These are phyloP conservation scores for Meripilus lineatus DNA, from an alignment of 1,284 basidiomycete species.

Conservation along the genomic window DNA sequence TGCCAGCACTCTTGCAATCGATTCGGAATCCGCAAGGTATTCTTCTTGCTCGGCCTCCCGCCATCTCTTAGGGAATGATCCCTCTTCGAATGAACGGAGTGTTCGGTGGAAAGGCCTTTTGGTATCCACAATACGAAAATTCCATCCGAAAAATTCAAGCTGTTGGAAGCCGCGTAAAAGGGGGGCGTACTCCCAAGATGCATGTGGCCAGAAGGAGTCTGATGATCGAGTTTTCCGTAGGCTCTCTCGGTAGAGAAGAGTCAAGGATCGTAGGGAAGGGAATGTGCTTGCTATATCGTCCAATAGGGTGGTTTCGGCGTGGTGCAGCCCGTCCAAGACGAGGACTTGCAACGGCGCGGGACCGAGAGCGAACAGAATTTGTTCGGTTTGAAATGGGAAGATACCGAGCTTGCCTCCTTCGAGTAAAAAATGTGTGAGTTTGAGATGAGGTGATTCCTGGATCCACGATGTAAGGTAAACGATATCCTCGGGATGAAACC, in stretches of 20 bases:
- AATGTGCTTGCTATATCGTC: constrained; percentile 3
- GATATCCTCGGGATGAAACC: not conserved
- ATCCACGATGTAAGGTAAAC: not conserved
- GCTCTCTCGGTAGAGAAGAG: constrained; percentile 4
- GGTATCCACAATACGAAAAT: not conserved
- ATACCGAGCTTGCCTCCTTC: not conserved
- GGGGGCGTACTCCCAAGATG: constrained; percentile 9
- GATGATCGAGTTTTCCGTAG: not conserved
- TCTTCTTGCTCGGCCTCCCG: not conserved
- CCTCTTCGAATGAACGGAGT: not conserved
- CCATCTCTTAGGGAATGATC: not conserved
- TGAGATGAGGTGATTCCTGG: not conserved
- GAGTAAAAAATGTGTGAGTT: constrained; percentile 4
- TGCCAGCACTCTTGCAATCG: not conserved
- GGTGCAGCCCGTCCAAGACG: constrained; percentile 5
- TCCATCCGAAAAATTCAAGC: constrained; percentile 7
- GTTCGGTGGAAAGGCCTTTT: not conserved
- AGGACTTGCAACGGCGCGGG: not conserved
- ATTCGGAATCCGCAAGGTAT: not conserved
- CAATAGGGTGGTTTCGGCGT: constrained; percentile 3
- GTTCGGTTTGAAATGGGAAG: not conserved
- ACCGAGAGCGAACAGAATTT: not conserved
- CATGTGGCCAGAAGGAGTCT: constrained; percentile 2
- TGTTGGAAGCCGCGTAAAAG: constrained; percentile 1
- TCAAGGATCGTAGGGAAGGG: constrained; percentile 3